Conservation (phyloP, 2,329 filamentous ascomycete species). For the Ramularia endophylla region DNA sequence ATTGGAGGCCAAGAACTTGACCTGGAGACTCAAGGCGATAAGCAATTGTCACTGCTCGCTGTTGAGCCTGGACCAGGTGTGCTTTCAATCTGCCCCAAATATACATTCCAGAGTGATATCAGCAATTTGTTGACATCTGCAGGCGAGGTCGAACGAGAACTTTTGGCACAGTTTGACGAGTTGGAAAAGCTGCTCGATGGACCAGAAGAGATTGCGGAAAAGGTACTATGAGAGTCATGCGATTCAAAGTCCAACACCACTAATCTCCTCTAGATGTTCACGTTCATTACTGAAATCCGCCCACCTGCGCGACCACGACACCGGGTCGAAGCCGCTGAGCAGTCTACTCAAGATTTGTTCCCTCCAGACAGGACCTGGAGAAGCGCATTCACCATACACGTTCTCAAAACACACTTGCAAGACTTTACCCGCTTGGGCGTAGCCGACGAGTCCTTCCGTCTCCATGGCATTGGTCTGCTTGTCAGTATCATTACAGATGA, state of each 20-base stretch:
- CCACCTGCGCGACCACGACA: conserved; percentile 31
- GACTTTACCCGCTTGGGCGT: conserved; percentile 26
- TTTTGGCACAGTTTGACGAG: conserved; percentile 75
- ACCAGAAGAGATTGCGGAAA: conserved; percentile 52
- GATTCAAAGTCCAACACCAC: not conserved
- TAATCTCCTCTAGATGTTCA: conserved; percentile 47
- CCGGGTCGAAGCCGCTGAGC: conserved; percentile 50
- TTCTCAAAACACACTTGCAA: conserved; percentile 56
- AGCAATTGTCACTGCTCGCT: conserved; percentile 16
- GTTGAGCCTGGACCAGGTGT: conserved; percentile 13
- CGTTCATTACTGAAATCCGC: conserved; percentile 58
- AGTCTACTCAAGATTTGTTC: conserved; percentile 58
- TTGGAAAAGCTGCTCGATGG: conserved; percentile 70
- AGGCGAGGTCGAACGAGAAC: conserved; percentile 64
- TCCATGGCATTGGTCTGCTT: conserved; percentile 23
- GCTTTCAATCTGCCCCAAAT: conserved; percentile 23
- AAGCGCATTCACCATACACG: conserved; percentile 61
- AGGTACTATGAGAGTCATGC: conserved; percentile 6
- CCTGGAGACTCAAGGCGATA: conserved; percentile 7
- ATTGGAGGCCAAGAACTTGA: conserved; percentile 20
- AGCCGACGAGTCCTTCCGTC: conserved; percentile 24
- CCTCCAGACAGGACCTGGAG: conserved; percentile 62
- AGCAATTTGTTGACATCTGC: conserved; percentile 20
- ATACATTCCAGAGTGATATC: conserved; percentile 21
- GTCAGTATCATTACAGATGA: conserved; percentile 20